Conservation (phyloP, 306 rosid species). For the Dicorynia guianensis region DNA sequence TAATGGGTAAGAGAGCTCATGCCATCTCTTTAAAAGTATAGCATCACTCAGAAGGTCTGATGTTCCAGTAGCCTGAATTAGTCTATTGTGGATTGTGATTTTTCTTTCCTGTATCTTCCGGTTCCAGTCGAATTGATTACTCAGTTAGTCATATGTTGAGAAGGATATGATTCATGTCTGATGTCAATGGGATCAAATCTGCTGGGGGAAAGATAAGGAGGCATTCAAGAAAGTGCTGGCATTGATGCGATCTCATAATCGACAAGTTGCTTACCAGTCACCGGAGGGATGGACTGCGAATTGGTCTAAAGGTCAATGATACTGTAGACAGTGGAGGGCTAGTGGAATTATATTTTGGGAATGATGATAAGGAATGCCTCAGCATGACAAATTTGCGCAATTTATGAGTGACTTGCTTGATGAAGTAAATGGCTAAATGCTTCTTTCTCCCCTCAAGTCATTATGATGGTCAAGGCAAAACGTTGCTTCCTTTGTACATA, state of each 20-base stretch:
- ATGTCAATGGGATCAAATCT: conserved; percentile 16
- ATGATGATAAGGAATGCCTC: conserved; percentile 72
- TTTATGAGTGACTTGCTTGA: conserved; percentile 71
- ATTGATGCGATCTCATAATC: conserved; percentile 83
- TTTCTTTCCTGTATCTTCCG: conserved; percentile 10
- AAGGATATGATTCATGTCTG: conserved; percentile 16
- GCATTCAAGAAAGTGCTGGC: conserved; percentile 97
- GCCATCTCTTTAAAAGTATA: conserved; percentile 27
- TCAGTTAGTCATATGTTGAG: no score
- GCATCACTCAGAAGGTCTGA: not conserved
- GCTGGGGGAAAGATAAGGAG: conserved; percentile 74
- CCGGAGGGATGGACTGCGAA: conserved; percentile 71
- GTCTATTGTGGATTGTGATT: conserved; percentile 11
- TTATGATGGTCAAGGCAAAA: no score
- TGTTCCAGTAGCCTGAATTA: conserved; percentile 19
- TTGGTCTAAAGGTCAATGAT: conserved; percentile 63
- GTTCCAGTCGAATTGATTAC: conserved; percentile 18
- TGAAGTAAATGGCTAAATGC: conserved; percentile 60
- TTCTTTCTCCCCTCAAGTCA: no score
- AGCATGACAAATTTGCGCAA: conserved; percentile 65
- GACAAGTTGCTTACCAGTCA: conserved; percentile 83
- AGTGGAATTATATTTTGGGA: conserved; percentile 79
- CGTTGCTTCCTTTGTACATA: no score
- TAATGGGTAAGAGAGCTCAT: conserved; percentile 68
- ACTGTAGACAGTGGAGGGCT: conserved; percentile 89